Evolutionary conservation across 306 rosid species (phyloP).

Genomic region (Citrullus colocynthis): DNA sequence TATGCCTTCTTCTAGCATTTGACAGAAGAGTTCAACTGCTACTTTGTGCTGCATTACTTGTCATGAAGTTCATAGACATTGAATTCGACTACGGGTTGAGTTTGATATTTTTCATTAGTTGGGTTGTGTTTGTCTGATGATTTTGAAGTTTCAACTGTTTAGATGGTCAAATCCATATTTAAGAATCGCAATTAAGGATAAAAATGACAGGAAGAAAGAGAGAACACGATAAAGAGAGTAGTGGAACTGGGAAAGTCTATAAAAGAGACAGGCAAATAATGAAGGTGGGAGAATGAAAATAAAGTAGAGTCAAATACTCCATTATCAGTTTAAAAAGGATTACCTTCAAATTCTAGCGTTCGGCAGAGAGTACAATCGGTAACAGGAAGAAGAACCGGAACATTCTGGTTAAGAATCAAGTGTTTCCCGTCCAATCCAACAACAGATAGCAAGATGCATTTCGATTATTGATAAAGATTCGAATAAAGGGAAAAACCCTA

Average conservation of each 20-base stretch:
- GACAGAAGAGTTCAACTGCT: constrained; percentile 22
- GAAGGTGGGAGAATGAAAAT: neutral
- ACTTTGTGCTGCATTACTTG: constrained; percentile 9
- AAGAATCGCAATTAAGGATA: neutral
- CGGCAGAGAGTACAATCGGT: neutral
- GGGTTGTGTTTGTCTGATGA: neutral
- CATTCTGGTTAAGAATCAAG: neutral
- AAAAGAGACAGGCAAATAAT: neutral
- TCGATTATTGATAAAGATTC: neutral
- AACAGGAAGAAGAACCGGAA: too few relatives aligned
- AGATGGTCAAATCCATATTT: neutral
- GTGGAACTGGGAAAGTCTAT: neutral
- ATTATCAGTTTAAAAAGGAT: neutral
- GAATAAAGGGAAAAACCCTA: constrained; percentile 15
- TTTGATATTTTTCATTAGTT: neutral
- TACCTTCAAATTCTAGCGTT: neutral
- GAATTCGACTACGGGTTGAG: neutral
- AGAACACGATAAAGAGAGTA: neutral
- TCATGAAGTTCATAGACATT: neutral
- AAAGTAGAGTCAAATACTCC: neutral
- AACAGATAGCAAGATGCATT: neutral
- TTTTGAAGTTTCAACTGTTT: neutral
- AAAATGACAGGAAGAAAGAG: neutral
- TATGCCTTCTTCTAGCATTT: constrained; percentile 24
- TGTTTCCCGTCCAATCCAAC: neutral